A percentile compares a stretch with the other conserved stretches of the same genome.
Evolutionary conservation across 768 basidiomycete species (phyloP).

Genomic region (Panaeolus papilionaceus): DNA sequence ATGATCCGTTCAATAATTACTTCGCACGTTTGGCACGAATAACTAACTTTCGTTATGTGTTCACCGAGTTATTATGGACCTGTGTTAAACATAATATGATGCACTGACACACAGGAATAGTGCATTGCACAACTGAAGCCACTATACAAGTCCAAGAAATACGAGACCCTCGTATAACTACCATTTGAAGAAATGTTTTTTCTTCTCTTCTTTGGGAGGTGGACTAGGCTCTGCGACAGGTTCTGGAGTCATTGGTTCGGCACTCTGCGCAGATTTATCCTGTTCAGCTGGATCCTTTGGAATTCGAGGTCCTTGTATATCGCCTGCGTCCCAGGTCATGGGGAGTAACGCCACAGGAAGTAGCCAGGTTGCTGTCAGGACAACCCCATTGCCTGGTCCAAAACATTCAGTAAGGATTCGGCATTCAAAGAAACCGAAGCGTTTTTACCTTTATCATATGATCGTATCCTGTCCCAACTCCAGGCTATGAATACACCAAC

Average conservation of each 20-base stretch:
- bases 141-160: neutral
- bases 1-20: too few species aligned
- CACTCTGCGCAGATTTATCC: constrained; percentile 16
- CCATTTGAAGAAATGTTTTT: constrained; percentile 33
- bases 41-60: too few species aligned
- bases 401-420: constrained; percentile 11
- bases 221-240: constrained; percentile 19
- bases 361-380: constrained; percentile 84
- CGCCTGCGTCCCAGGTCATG: constrained; percentile 70
- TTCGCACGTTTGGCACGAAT: too few species aligned
- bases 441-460: constrained; percentile 67
- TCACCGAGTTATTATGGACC: too few species aligned
- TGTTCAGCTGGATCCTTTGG: constrained; percentile 31
- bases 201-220: constrained; percentile 22
- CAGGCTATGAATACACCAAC: constrained; percentile 81
- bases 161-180: constrained; percentile 16
- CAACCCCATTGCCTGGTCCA: constrained; percentile 72
- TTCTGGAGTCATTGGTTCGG: constrained; percentile 21
- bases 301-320: constrained; percentile 41
- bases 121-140: too few species aligned
- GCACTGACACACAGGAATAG: too few species aligned
- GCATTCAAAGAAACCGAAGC: constrained; percentile 15
- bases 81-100: too few species aligned
- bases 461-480: constrained; percentile 74
- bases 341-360: constrained; percentile 79